Evolutionary conservation across 2,329 filamentous ascomycete species (phyloP).

Genomic region (Ilyonectria robusta): DNA sequence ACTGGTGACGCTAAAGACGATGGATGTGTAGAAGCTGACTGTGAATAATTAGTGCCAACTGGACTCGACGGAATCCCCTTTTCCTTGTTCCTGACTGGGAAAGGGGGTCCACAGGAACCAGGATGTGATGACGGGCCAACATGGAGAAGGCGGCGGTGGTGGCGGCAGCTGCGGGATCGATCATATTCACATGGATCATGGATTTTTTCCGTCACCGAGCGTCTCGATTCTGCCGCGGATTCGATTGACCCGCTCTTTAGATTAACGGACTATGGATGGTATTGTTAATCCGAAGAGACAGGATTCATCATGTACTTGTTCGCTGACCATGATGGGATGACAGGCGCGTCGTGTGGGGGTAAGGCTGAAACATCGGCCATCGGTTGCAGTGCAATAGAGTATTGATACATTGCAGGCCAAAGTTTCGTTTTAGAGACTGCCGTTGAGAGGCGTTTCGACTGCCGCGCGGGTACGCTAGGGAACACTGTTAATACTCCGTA

Average conservation of each 20-base stretch:
- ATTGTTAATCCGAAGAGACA: neutral
- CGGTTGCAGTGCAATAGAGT: neutral
- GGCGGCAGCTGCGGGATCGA: neutral
- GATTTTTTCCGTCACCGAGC: neutral
- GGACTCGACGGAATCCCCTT: conserved; percentile 5
- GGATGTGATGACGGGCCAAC: conserved; percentile 15
- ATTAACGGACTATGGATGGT: neutral
- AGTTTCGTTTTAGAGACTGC: neutral
- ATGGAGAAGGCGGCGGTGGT: neutral
- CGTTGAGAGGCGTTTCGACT: conserved; percentile 11
- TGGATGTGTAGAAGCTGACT: neutral
- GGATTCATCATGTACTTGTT: neutral
- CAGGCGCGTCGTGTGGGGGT: neutral
- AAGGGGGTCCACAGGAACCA: conserved; percentile 12
- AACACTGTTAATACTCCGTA: conserved; percentile 1
- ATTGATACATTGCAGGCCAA: neutral
- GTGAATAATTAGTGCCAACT: conserved; percentile 3
- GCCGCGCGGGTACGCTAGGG: conserved; percentile 21
- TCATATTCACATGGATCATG: neutral
- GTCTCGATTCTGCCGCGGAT: neutral
- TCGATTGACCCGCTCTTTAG: neutral
- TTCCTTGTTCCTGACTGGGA: conserved; percentile 8
- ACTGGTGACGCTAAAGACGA: conserved; percentile 1
- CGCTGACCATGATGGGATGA: neutral
- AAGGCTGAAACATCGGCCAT: conserved; percentile 5